Evolutionary conservation across 1,139 yeast genomes (phyloP).

Genomic region (Saccharomyces hybrid): DNA sequence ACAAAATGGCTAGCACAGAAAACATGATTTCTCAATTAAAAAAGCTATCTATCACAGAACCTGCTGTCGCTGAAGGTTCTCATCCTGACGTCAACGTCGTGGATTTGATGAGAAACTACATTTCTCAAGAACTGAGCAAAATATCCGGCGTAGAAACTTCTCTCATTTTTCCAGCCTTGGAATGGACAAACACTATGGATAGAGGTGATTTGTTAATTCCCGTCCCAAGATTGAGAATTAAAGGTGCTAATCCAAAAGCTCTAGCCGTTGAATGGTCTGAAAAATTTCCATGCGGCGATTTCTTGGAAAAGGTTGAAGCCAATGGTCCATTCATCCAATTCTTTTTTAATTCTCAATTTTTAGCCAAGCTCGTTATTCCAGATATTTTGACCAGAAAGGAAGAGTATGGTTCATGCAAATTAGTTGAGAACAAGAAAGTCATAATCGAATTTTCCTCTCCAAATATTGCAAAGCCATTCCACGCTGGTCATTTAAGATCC

Average conservation of each 20-base stretch:
- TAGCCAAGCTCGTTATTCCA: slow-evolving; percentile 62
- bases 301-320: slow-evolving; percentile 61
- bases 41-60: slow-evolving; percentile 20
- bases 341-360: slow-evolving; percentile 59
- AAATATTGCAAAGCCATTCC: slow-evolving; percentile 97
- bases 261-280: slow-evolving; percentile 80
- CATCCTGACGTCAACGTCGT: slow-evolving; percentile 26
- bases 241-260: slow-evolving; percentile 77
- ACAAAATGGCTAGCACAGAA: slow-evolving; percentile 12
- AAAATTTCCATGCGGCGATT: slow-evolving; percentile 59
- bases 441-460: slow-evolving; percentile 93
- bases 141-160: slow-evolving; percentile 64
- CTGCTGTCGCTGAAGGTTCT: slow-evolving; percentile 20
- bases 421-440: slow-evolving; percentile 67
- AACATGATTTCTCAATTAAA: slow-evolving; percentile 15
- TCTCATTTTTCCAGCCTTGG: slow-evolving; percentile 76
- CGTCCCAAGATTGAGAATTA: slow-evolving; percentile 83
- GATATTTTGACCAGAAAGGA: slow-evolving; percentile 57
- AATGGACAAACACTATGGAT: slow-evolving; percentile 76
- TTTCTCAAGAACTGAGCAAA: slow-evolving; percentile 66
- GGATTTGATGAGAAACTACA: slow-evolving; percentile 60
- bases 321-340: slow-evolving; percentile 92
- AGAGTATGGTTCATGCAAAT: slow-evolving; percentile 65
- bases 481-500: slow-evolving; percentile 97
- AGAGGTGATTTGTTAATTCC: slow-evolving; percentile 93